Conservation (phyloP, 192 early-diverging fungal genomes). For the Spizellomyces sp. region DNA sequence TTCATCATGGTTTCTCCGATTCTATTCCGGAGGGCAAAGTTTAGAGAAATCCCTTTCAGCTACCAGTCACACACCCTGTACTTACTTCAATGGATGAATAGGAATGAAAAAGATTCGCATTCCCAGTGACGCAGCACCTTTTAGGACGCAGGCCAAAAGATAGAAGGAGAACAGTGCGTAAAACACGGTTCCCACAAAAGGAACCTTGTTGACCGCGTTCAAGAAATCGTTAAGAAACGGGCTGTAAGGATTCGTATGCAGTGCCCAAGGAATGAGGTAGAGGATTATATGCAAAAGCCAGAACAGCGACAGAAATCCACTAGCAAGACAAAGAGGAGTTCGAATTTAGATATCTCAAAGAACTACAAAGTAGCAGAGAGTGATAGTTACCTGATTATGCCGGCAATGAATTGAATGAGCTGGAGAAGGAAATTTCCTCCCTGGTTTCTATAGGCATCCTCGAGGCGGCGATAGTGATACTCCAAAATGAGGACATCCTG, state of each 20-base stretch:
- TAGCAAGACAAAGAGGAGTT: slow-evolving; percentile 5
- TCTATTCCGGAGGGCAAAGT: slow-evolving; percentile 22
- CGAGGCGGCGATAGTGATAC: slow-evolving; percentile 56
- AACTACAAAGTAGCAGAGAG: not conserved
- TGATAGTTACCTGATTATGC: slow-evolving; percentile 46
- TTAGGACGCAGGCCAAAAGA: slow-evolving; percentile 58
- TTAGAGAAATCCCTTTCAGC: not conserved
- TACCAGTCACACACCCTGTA: not conserved
- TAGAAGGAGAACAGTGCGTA: slow-evolving; percentile 64
- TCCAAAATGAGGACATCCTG: slow-evolving; percentile 61
- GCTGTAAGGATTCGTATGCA: slow-evolving; percentile 40
- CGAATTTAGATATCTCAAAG: no score
- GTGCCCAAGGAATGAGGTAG: slow-evolving; percentile 52
- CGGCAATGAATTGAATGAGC: slow-evolving; percentile 44
- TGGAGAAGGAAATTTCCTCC: slow-evolving; percentile 58
- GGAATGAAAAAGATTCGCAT: slow-evolving; percentile 62
- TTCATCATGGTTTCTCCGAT: slow-evolving; percentile 67
- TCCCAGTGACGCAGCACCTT: slow-evolving; percentile 57
- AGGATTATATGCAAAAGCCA: slow-evolving; percentile 62
- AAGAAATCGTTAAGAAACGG: slow-evolving; percentile 63
- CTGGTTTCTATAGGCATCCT: slow-evolving; percentile 53
- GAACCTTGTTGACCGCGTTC: slow-evolving; percentile 40
- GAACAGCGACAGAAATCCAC: slow-evolving; percentile 51
- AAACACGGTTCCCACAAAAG: slow-evolving; percentile 59
- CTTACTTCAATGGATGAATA: slow-evolving; percentile 59